These are phyloP conservation scores for Aspergillus sp. DNA, from an alignment of 2,329 filamentous ascomycete species.

Conservation along the genomic window DNA sequence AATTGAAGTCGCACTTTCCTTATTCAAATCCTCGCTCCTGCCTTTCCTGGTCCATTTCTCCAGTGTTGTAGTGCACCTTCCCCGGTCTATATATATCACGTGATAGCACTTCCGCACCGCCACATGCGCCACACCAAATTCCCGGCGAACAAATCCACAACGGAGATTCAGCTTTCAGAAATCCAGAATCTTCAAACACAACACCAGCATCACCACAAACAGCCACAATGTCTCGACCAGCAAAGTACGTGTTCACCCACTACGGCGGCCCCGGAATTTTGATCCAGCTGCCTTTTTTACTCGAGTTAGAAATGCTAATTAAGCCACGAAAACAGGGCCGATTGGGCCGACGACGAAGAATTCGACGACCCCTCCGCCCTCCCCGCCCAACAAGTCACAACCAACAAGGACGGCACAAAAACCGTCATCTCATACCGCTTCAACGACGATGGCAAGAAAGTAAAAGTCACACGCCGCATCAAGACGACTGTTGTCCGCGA, in stretches of 20 bases:
- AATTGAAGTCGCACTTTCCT: no score
- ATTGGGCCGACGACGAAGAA: constrained; percentile 92
- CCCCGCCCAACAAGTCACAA: constrained; percentile 81
- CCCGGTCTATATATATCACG: constrained; percentile 17
- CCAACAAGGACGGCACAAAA: constrained; percentile 98
- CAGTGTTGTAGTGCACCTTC: no score
- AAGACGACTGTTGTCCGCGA: constrained; percentile 89
- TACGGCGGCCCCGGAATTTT: background rate
- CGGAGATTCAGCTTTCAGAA: constrained; percentile 38
- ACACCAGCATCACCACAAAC: constrained; percentile 22
- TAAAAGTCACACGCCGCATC: constrained; percentile 96
- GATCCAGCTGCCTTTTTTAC: constrained; percentile 11
- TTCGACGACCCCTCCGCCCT: constrained; percentile 85
- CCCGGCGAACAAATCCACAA: constrained; percentile 43
- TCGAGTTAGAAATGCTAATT: background rate
- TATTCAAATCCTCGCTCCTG: no score
- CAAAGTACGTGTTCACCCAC: constrained; percentile 39
- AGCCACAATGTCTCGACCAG: constrained; percentile 46
- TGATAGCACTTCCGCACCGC: constrained; percentile 9
- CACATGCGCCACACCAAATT: constrained; percentile 38
- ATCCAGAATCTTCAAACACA: constrained; percentile 40
- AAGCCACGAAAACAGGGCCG: constrained; percentile 53
- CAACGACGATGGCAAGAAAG: constrained; percentile 92
- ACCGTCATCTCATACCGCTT: constrained; percentile 87
- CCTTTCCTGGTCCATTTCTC: no score